phyloP scores from a whole-genome alignment of 1,284 basidiomycete species.

The Cutaneotrichosporon arboriforme region DNA sequence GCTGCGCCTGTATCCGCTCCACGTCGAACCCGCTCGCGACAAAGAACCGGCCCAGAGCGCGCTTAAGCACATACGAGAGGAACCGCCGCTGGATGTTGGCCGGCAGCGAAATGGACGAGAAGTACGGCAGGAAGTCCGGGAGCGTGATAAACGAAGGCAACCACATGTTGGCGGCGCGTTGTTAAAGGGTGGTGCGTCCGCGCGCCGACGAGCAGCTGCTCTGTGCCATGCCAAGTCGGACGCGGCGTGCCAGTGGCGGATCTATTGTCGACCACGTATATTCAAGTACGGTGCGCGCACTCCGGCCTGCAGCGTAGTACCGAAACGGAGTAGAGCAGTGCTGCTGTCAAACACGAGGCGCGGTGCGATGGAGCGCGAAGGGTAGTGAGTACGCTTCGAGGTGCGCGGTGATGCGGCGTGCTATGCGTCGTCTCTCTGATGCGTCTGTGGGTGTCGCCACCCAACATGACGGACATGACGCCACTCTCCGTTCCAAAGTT shows the following conservation, averaged over 20 bases:
- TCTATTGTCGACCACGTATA: no score
- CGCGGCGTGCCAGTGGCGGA: background rate
- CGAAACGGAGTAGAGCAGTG: no score
- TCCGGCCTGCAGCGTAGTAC: no score
- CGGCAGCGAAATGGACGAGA: conserved; percentile 57
- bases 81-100: conserved; percentile 80
- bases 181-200: background rate
- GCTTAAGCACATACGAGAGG: conserved; percentile 79
- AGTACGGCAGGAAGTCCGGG: conserved; percentile 30
- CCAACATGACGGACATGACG: background rate
- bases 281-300: background rate
- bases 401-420: no score
- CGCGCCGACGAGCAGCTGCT: background rate
- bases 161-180: conserved; percentile 25
- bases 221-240: background rate
- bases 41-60: conserved; percentile 75
- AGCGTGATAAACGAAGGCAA: conserved; percentile 36
- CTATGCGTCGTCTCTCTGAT: no score
- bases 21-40: conserved; percentile 81
- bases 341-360: no score
- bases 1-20: conserved; percentile 83
- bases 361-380: no score
- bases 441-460: conserved; percentile 1
- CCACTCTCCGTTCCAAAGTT: background rate
- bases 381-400: no score